These are phyloP conservation scores for Capsicum baccatum DNA, from an alignment of 257 asterid species.

Conservation along the genomic window DNA sequence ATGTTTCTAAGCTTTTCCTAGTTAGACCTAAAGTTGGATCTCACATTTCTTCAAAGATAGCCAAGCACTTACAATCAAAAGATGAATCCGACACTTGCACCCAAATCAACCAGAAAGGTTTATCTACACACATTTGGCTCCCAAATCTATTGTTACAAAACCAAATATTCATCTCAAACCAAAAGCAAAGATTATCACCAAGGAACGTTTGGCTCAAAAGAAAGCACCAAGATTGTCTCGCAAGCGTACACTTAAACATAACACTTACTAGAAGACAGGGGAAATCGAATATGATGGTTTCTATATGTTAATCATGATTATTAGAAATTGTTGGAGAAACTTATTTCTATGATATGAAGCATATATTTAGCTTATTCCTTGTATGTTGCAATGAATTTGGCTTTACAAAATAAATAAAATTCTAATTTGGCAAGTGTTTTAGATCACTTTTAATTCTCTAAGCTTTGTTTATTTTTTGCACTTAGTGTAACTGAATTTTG, in stretches of 20 bases:
- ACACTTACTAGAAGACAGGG: neutral
- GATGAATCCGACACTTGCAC: neutral
- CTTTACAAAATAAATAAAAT: neutral
- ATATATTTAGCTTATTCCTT: neutral
- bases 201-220: neutral
- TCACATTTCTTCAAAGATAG: neutral
- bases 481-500: too few relatives aligned
- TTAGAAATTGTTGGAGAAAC: neutral
- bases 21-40: slow-evolving; percentile 4
- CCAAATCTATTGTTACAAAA: neutral
- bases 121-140: neutral
- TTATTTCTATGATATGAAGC: neutral
- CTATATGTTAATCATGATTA: neutral
- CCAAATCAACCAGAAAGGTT: neutral
- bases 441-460: neutral
- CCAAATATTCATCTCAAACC: neutral
- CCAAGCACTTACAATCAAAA: neutral
- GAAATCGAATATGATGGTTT: neutral
- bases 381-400: neutral
- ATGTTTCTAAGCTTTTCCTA: neutral
- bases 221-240: neutral
- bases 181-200: slow-evolving; percentile 1
- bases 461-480: neutral
- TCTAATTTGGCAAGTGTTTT: neutral
- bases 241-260: neutral